Evolutionary conservation across 2,329 filamentous ascomycete species (phyloP).

Genomic region (Colletotrichum acutatum): DNA sequence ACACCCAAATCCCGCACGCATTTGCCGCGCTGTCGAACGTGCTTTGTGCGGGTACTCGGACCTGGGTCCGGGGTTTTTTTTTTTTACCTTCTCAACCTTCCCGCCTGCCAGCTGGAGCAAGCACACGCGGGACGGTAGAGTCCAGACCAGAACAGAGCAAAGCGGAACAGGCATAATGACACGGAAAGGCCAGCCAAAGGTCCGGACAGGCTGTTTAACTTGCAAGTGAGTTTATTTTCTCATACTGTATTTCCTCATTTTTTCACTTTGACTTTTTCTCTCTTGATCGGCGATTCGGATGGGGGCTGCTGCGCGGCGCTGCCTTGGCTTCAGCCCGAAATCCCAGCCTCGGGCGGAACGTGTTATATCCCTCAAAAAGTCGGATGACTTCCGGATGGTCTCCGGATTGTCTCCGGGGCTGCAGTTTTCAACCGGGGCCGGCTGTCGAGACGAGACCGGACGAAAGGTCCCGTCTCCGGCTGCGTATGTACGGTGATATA

Average conservation of each 20-base stretch:
- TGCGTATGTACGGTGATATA: background rate
- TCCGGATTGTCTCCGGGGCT: background rate
- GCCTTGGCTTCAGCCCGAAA: background rate
- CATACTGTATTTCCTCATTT: background rate
- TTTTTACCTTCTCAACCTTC: no score
- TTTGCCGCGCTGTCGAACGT: background rate
- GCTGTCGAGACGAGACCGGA: background rate
- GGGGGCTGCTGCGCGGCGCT: background rate
- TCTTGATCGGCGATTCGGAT: background rate
- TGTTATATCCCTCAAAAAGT: background rate
- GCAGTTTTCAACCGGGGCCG: background rate
- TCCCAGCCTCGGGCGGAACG: background rate
- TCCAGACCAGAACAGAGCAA: no score
- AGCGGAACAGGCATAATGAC: constrained; percentile 17
- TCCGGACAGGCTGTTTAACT: constrained; percentile 62
- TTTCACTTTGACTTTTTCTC: background rate
- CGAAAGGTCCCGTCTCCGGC: background rate
- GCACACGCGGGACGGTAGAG: background rate
- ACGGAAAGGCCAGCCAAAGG: constrained; percentile 44
- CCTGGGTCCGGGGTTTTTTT: background rate
- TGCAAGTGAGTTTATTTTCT: constrained; percentile 58
- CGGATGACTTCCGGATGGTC: no score
- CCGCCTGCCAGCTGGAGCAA: background rate
- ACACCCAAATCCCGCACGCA: background rate
- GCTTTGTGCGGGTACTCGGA: background rate